Conservation (phyloP, 345 rosid species). For the Geranium brycei region DNA sequence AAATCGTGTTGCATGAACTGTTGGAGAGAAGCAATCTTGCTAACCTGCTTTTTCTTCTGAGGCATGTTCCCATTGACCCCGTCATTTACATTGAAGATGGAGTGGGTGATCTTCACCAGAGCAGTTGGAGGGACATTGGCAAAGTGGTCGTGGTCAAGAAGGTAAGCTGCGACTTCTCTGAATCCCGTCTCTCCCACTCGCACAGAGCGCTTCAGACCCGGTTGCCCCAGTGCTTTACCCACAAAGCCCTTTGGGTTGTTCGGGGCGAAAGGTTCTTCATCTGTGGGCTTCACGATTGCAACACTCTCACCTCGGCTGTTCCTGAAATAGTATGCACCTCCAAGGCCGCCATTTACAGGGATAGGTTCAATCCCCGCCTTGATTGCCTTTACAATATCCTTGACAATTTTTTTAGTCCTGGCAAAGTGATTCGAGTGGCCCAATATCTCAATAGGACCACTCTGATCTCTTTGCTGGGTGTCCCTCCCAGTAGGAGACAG, state of each 20-base stretch:
- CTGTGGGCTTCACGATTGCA: conserved; percentile 95
- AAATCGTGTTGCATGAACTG: conserved; percentile 86
- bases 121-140: conserved; percentile 95
- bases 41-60: conserved; percentile 52
- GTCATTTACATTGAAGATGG: conserved; percentile 73
- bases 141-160: conserved; percentile 65
- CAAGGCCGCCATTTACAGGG: conserved; percentile 73
- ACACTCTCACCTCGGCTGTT: conserved; percentile 59
- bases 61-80: conserved; percentile 60
- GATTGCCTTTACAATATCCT: conserved; percentile 69
- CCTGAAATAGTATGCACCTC: conserved; percentile 88
- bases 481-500: conserved; percentile 86
- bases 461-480: conserved; percentile 60
- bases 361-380: conserved; percentile 76
- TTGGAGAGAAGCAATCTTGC: conserved; percentile 95
- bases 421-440: conserved; percentile 47
- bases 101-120: conserved; percentile 89
- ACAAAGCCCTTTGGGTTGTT: conserved; percentile 97
- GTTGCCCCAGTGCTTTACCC: conserved; percentile 95
- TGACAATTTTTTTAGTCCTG: conserved; percentile 37
- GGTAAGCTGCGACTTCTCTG: conserved; percentile 97
- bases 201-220: conserved; percentile 89
- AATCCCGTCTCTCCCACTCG: conserved; percentile 95
- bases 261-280: conserved; percentile 99
- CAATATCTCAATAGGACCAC: conserved; percentile 84